These are phyloP conservation scores for Coemansia sp. DNA, from an alignment of 192 early-diverging fungal genomes.

Conservation along the genomic window DNA sequence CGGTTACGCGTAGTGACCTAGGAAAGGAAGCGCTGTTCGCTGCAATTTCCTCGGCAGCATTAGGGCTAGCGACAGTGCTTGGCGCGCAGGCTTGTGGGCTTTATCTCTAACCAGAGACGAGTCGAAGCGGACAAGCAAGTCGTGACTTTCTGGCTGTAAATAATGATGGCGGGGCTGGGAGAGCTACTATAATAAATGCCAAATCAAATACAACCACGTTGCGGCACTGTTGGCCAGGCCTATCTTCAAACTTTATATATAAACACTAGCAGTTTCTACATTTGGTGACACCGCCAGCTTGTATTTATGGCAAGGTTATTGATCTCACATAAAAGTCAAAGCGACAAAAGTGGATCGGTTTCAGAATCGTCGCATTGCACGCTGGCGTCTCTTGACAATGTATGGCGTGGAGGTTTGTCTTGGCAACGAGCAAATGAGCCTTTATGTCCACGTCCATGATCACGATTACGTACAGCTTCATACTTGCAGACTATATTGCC, in stretches of 20 bases:
- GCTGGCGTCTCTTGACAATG: neutral
- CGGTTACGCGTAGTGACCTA: conserved; percentile 25
- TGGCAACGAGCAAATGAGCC: conserved; percentile 8
- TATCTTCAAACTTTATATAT: no score
- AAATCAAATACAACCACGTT: no score
- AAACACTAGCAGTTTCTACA: no score
- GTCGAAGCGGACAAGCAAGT: no score
- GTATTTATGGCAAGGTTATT: no score
- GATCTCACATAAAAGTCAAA: neutral
- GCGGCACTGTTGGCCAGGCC: no score
- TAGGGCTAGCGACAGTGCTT: conserved; percentile 39
- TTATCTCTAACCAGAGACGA: conserved; percentile 20
- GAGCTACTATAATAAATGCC: no score
- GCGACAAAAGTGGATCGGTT: neutral
- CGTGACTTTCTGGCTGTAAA: no score
- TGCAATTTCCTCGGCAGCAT: conserved; percentile 28
- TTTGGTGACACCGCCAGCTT: no score
- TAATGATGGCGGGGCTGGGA: no score
- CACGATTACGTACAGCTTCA: conserved; percentile 11
- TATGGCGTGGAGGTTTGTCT: neutral
- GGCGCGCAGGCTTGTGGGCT: conserved; percentile 39
- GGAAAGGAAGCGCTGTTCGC: conserved; percentile 29
- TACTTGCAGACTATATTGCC: conserved; percentile 31
- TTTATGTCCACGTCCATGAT: conserved; percentile 5
- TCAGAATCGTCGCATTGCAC: conserved; percentile 3